Evolutionary conservation across 2,329 filamentous ascomycete species (phyloP), one percentile per base, ranked within the genome.

Genomic region (Pseudogymnoascus sp.): DNA sequence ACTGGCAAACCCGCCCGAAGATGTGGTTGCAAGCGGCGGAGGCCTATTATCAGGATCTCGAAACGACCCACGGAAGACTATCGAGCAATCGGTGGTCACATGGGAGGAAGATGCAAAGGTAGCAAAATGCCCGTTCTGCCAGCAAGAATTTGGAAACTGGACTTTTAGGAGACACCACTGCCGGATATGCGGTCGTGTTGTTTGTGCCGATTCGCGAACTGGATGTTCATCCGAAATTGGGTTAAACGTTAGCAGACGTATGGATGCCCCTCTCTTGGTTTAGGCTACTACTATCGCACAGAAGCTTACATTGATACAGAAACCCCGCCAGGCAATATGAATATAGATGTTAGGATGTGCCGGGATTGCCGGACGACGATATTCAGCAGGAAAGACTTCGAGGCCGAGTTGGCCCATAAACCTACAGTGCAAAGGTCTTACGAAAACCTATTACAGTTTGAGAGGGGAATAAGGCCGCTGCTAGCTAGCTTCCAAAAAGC

Each of bases 121-220:
- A 5, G 65, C 80, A 1, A 86, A 86, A 65, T 99, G 94, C 71
- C 94, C 94, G 0, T 96, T 96, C 70, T 99, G 94, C 69, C 90
- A 96, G 71, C 94, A 99, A 69, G 91, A 96, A 62, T 99, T 99
- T 73, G 88, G 91, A 0, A 88, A 87, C 11, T 97, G 96, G 82
- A 89, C 91, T 1, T 96, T 97, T 70, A 84, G 94, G 68, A 81
- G 94, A 67, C 94, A 97, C 73, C 94, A 99, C 74, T 99, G 94
- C 74, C 84, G 94, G 61, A 87, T 96, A 74, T 99, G 94, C 69
- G 94, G 94, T 3, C 84, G 88, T 44, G 92, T 99, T 0, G 91
- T 99, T 0, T 99, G 94, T 71, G 91, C 91, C 10, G 94, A 99
- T 73, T 84, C 84, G 0, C 82, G 84, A 62, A 99, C 94, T 0